A percentile compares a stretch with the other conserved stretches of the same genome.
Conservation (phyloP, 805 yeast genomes). For the Myxozyma melibiosi region DNA sequence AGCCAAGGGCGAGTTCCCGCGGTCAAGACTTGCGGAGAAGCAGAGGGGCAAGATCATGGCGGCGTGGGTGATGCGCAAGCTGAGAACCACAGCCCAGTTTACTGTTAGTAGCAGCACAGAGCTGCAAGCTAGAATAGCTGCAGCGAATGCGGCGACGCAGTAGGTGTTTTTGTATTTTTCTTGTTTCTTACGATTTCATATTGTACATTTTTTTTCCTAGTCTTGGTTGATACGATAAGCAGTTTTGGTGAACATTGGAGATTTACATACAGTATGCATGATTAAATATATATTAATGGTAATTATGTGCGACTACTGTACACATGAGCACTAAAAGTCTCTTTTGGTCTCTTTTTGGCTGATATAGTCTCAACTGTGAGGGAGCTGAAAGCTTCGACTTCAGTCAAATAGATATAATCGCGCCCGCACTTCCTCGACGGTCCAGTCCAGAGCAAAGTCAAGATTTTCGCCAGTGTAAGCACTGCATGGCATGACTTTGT, state of each 20-base stretch:
- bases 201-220: no score
- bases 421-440: conserved; percentile 46
- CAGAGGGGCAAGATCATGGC: conserved; percentile 71
- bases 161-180: not conserved
- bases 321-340: no score
- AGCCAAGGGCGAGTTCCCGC: conserved; percentile 61
- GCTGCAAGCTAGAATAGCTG: conserved; percentile 1
- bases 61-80: conserved; percentile 55
- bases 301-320: no score
- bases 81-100: conserved; percentile 40
- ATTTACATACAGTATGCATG: no score
- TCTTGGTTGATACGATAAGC: no score
- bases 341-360: no score
- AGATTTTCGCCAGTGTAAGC: conserved; percentile 52
- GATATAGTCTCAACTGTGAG: not conserved
- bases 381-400: not conserved
- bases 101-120: conserved; percentile 19
- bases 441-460: conserved; percentile 48
- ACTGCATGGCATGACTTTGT: conserved; percentile 50
- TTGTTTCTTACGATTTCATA: not conserved
- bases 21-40: conserved; percentile 71
- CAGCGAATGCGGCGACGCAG: not conserved
- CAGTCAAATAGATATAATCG: conserved; percentile 42
- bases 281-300: no score
- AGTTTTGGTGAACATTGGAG: no score